A percentile compares a stretch with the other conserved stretches of the same genome.
Evolutionary conservation across 768 basidiomycete genomes (phyloP).

Genomic region (Rhodotorula kratochvilovae): DNA sequence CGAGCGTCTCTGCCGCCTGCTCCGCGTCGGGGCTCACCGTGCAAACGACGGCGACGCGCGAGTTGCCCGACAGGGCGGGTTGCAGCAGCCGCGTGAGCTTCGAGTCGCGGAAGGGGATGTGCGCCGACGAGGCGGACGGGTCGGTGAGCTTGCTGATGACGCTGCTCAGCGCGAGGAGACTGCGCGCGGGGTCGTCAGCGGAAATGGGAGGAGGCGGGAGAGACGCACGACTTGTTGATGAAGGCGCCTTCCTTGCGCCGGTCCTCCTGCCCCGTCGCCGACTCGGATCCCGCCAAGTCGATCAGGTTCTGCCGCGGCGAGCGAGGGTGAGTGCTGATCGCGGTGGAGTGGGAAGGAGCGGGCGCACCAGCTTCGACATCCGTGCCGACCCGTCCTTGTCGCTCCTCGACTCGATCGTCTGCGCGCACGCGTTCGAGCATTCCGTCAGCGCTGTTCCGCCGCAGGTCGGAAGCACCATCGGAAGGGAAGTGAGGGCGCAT

Average conservation of each 20-base stretch:
- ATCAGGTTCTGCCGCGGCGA: conserved; percentile 65
- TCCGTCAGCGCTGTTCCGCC: no score
- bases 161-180: conserved; percentile 82
- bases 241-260: conserved; percentile 93
- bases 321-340: neutral
- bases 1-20: conserved; percentile 77
- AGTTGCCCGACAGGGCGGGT: conserved; percentile 90
- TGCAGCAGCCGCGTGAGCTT: conserved; percentile 77
- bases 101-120: conserved; percentile 90
- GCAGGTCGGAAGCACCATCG: no score
- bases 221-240: conserved; percentile 63
- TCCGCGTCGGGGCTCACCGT: conserved; percentile 80
- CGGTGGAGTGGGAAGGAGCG: neutral
- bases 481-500: neutral
- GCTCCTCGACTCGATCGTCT: conserved; percentile 36
- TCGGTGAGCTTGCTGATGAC: conserved; percentile 90
- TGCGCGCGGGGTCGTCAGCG: conserved; percentile 45
- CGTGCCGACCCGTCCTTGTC: conserved; percentile 62
- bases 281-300: conserved; percentile 94
- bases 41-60: conserved; percentile 91
- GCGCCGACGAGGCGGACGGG: conserved; percentile 61
- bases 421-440: neutral
- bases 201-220: neutral
- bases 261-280: conserved; percentile 90
- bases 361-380: conserved; percentile 55